Evolutionary conservation across 768 basidiomycete genomes (phyloP).

Genomic region (Boletellus ananiceps): DNA sequence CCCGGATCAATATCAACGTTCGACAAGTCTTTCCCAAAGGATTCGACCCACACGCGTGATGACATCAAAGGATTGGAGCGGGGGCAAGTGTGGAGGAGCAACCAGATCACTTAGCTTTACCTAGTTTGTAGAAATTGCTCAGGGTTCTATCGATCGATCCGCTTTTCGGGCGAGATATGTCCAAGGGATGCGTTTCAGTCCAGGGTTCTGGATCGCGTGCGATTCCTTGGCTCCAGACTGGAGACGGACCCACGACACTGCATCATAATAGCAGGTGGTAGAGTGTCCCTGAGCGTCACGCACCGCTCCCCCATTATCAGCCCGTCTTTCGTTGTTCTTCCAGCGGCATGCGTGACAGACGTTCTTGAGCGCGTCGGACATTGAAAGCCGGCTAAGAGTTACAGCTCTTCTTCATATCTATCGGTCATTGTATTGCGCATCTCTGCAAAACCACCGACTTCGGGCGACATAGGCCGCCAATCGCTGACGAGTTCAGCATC

Average conservation of each 20-base stretch:
- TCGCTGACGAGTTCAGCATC: constrained; percentile 39
- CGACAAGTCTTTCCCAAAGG: constrained; percentile 82
- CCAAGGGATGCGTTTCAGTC: background rate
- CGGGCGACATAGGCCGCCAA: constrained; percentile 43
- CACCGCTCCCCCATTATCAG: background rate
- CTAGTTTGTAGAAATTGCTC: constrained; percentile 2
- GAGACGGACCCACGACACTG: constrained; percentile 24
- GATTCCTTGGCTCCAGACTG: background rate
- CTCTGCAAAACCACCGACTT: constrained; percentile 13
- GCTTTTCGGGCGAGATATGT: constrained; percentile 6
- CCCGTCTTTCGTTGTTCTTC: background rate
- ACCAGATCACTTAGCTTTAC: background rate
- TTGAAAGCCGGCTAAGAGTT: constrained; percentile 4
- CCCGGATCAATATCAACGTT: constrained; percentile 89
- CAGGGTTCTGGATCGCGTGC: background rate
- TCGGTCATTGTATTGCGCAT: constrained; percentile 14
- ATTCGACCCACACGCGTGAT: constrained; percentile 38
- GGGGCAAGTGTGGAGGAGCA: background rate
- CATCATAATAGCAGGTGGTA: constrained; percentile 1
- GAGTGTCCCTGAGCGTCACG: constrained; percentile 3
- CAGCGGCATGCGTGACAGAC: background rate
- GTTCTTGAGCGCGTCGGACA: constrained; percentile 1
- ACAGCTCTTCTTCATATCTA: constrained; percentile 31
- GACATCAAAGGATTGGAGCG: background rate
- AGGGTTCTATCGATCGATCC: constrained; percentile 12